Base-by-base conservation (phyloP, 805 yeast species). In the Starmerella sp. region DNA sequence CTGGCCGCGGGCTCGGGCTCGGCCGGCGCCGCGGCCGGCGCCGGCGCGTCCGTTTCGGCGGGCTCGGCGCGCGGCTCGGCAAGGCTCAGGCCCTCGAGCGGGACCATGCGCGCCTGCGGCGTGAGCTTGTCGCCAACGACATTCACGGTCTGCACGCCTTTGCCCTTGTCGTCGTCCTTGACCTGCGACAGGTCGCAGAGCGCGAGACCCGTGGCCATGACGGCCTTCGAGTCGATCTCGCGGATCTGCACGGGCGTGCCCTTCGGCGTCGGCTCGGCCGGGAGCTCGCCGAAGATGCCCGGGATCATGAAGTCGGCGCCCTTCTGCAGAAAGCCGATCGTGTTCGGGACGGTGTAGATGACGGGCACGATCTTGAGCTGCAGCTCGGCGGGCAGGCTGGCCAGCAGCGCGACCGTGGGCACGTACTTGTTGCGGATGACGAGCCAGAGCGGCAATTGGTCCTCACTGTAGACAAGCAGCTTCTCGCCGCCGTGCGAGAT, bases 111-210 rank as follows among this genome's bases (percentile, higher is more conserved):
- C 57, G 80, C 79, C 48, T 79, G 79, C 57, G 71, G 71, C 49
- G 72, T 77, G 51, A 91, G 71, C 52, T 77, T 79, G 66, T 91
- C 98, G 3, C 79, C 83, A 15, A 77, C 67, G 35, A 75, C 75
- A 62, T 88, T 95, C n/a, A 80, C 62, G 5, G 88, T 71, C 48
- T 77, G 75, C 0, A 90, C 95, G 0, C 93, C 96, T 34, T 84
- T 79, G 11, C 97, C 98, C 14, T 76, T 75, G 14, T 77, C 72
- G n/a, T 76, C 68, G 1, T 79, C 84, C 2, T 60, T 54, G 4
- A 59, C 54, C 49, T 52, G 72, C 64, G 42, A 70, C 41, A 69
- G 61, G 57, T 85, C 79, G 10, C 75, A 65, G 38, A 63, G 55
- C 1, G 65, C 58, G 5, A 62, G 28, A 0, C 66, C 66, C 13